Base-by-base conservation (phyloP, 495 filamentous ascomycete species). In the Penicillium mononematosum region DNA sequence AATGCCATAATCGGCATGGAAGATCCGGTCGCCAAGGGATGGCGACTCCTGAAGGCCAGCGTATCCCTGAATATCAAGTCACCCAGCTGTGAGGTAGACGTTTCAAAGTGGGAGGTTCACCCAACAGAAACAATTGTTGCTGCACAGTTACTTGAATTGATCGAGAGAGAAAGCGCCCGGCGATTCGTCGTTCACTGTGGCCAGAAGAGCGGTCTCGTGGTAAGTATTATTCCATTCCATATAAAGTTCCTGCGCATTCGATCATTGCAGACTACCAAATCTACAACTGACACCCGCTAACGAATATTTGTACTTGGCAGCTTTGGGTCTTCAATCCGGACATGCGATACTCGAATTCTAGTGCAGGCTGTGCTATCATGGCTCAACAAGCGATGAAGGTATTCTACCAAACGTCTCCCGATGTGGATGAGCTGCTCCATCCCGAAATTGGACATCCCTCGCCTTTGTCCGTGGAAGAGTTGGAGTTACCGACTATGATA, bases 241-340 rank as follows among this genome's bases (percentile, higher is more conserved):
- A 7, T 29, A n/a, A 14, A 14, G 14, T 24, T 2, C 16, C 10
- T 17, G 6, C n/a, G 16, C 3, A 39, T 44, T 44, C 12, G 42
- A 44, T 3, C 42, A 39, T 39, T 38, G 14, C 2, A 16, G 14
- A n/a, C 1, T 8, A 17, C 0, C 2, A 14, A 39, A 9, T 24
- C 42, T 44, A 14, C 3, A 44, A 10, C 2, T 8, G n/a, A 17
- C 25, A 60, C 60, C 2, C 70, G 71, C 5, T 66, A 74, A 44
- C 70, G 60, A 2, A 50, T 76, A 31, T 69, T 69, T 75, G 22
- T 72, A 72, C 54, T 75, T 74, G 62, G 61, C 54, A 80, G 74
- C 68, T 78, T 20, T 92, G 89, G 89, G 77, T 89, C 11, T 87
- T 92, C 59, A 91, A 87, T 55, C 80, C 81, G 19, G 79, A 87